These are phyloP conservation scores for Fusarium sp. DNA, from an alignment of 2,329 filamentous ascomycete genomes.

Conservation along the genomic window DNA sequence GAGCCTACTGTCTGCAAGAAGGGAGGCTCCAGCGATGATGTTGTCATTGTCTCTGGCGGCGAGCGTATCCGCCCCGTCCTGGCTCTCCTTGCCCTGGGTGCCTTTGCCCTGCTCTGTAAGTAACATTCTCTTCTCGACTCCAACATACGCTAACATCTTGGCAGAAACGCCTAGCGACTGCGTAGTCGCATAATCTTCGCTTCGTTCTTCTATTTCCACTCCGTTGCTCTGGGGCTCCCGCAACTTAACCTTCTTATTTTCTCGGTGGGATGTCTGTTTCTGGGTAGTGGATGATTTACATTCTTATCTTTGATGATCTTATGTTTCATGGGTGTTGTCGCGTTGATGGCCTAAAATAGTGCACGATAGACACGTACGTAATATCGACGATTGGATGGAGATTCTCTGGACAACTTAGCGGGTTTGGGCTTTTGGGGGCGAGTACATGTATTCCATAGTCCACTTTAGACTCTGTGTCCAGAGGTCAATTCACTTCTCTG, in stretches of 20 bases:
- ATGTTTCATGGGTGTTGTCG: constrained; percentile 36
- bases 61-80: constrained; percentile 34
- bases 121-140: background rate
- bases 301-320: constrained; percentile 31
- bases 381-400: constrained; percentile 37
- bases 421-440: background rate
- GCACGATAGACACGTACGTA: constrained; percentile 35
- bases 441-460: constrained; percentile 31
- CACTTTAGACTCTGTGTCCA: constrained; percentile 15
- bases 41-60: constrained; percentile 34
- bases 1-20: constrained; percentile 40
- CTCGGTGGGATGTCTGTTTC: constrained; percentile 28
- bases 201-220: constrained; percentile 28
- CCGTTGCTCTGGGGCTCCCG: constrained; percentile 17
- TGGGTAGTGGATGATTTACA: constrained; percentile 21
- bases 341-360: constrained; percentile 24
- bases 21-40: constrained; percentile 20
- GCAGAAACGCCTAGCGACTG: constrained; percentile 22
- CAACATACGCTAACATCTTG: background rate
- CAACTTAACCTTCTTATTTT: constrained; percentile 24
- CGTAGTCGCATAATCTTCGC: constrained; percentile 7
- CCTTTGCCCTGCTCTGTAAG: constrained; percentile 38
- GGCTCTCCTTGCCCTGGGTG: constrained; percentile 32
- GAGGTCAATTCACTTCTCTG: constrained; percentile 21
- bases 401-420: constrained; percentile 13